Base-by-base conservation (phyloP, 2,329 filamentous ascomycete genomes). In the Aspergillus sp. region DNA sequence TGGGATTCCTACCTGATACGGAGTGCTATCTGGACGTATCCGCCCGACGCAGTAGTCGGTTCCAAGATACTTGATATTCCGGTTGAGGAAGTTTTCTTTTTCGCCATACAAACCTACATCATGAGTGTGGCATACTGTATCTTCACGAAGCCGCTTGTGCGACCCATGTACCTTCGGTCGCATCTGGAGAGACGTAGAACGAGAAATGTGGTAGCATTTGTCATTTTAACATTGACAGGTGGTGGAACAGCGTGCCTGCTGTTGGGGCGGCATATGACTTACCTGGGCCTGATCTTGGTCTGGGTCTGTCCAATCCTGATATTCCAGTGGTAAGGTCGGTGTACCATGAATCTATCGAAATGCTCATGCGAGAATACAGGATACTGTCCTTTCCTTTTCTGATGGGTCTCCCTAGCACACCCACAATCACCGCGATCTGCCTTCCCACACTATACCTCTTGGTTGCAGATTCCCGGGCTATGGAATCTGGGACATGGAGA, bases 1-100 rank as follows among this genome's bases (percentile, higher is more conserved):
- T 92, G 89, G 89, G 89, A 92, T 69, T 89, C 88, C 8, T 91
- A 91, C 73, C 81, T 92, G 43, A 89, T 92, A 67, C 84, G 82
- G 65, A 85, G 80, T 57, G 78, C 81, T 48, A 84, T 92, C 69
- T 92, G 90, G 89, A 87, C 85, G 9, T 92, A 91, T 69, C 89
- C 89, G 1, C 76, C 81, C 10, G 78, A 86, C 68, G 89, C 85
- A 19, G 84, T 91, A 32, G 69, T 89, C 38, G 90, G 89, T 0
- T 81, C 81, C 0, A 87, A 81, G 1, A 71, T 91, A 15, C 85
- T 85, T 67, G 78, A 79, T n/a, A 89, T 92, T 17, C 89, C 90
- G 0, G 73, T 83, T 4, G 90, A 92, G 69, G 89, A 92, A 71
- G 75, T 91, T 4, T 91, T 91, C 76, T 92, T 92, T 81, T 92